These are phyloP conservation scores for Conoideocrella luteorostrata DNA, from an alignment of 2,329 filamentous ascomycete species.

Conservation along the genomic window DNA sequence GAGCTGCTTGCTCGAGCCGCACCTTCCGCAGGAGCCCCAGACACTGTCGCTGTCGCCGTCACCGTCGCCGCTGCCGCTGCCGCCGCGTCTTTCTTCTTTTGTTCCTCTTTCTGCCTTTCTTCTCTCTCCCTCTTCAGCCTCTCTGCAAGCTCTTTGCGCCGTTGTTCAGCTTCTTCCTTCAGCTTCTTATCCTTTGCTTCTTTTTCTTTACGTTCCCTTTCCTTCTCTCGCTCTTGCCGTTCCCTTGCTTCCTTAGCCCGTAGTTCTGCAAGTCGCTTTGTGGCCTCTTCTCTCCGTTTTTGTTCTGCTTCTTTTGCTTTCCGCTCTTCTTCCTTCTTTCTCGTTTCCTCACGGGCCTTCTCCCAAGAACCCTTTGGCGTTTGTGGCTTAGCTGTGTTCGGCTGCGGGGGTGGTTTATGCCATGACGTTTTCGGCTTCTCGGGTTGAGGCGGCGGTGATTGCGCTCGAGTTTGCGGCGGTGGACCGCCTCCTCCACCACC, in stretches of 20 bases:
- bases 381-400: constrained; percentile 13
- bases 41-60: constrained; percentile 24
- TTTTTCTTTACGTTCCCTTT: constrained; percentile 30
- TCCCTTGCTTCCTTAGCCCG: constrained; percentile 50
- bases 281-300: constrained; percentile 50
- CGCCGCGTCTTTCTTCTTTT: constrained; percentile 34
- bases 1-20: constrained; percentile 39
- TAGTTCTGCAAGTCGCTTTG: constrained; percentile 45
- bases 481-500: constrained; percentile 5
- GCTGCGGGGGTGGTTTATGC: constrained; percentile 16
- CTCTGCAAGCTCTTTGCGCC: constrained; percentile 17
- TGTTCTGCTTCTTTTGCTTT: constrained; percentile 55
- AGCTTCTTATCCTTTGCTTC: constrained; percentile 29
- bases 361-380: constrained; percentile 53
- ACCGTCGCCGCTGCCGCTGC: constrained; percentile 24
- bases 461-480: constrained; percentile 8
- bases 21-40: constrained; percentile 22
- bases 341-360: constrained; percentile 61
- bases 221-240: constrained; percentile 34
- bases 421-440: constrained; percentile 14
- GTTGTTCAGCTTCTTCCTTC: constrained; percentile 28
- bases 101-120: constrained; percentile 30
- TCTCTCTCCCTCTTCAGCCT: constrained; percentile 21
- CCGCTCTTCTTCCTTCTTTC: constrained; percentile 57
- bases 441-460: constrained; percentile 11